A percentile compares a stretch with the other conserved stretches of the same genome.
Conservation (phyloP, 768 basidiomycete genomes). For the Pisolithus tinctorius region DNA sequence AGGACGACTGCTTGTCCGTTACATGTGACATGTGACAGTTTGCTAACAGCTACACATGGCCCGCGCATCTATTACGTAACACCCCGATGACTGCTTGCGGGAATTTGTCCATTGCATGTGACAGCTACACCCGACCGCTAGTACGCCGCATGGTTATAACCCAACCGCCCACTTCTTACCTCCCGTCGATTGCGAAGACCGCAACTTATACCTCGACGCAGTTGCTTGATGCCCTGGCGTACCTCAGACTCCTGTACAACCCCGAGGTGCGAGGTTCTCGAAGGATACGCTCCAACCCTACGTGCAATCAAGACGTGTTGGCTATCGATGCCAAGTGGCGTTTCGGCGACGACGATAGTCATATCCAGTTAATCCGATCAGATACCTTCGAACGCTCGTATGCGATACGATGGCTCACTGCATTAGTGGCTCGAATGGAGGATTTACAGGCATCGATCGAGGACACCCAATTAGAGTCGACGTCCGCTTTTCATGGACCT, state of each 20-base stretch:
- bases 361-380: slow-evolving; percentile 31
- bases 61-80: too few relatives aligned
- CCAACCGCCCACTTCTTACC: slow-evolving; percentile 41
- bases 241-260: slow-evolving; percentile 49
- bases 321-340: neutral
- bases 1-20: too few relatives aligned
- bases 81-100: slow-evolving; percentile 1
- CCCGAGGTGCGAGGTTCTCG: slow-evolving; percentile 59
- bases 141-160: slow-evolving; percentile 1
- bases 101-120: neutral
- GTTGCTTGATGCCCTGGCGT: slow-evolving; percentile 40
- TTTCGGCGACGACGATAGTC: neutral
- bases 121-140: neutral
- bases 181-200: slow-evolving; percentile 49
- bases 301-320: neutral
- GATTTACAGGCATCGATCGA: neutral
- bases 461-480: neutral
- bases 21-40: too few relatives aligned
- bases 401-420: slow-evolving; percentile 68
- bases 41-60: too few relatives aligned
- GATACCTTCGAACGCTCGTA: slow-evolving; percentile 69
- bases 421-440: slow-evolving; percentile 42
- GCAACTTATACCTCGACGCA: slow-evolving; percentile 26
- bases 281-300: slow-evolving; percentile 21
- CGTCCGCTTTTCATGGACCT: neutral